Evolutionary conservation across 164 flowering plant genomes (phyloP).

Genomic region (Paratinospora sagittata): DNA sequence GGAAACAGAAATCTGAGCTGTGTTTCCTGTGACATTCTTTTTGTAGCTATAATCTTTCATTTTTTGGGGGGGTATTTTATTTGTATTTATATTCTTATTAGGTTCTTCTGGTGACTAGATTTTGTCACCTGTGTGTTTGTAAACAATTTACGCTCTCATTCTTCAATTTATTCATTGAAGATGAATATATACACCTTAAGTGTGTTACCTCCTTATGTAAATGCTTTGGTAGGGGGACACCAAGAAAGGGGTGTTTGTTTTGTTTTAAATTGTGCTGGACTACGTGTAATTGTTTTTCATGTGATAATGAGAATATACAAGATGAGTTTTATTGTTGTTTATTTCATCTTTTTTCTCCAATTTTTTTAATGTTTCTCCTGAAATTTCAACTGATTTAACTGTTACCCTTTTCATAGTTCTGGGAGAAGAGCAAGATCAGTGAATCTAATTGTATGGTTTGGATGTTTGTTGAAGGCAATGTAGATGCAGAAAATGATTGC

Average conservation of each 20-base stretch:
- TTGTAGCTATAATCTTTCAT: not conserved
- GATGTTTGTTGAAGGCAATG: too few relatives aligned
- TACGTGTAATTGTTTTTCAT: too few relatives aligned
- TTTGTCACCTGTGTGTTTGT: conserved; percentile 1
- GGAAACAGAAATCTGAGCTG: conserved; percentile 1
- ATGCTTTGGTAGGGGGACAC: not conserved
- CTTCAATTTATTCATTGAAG: conserved; percentile 33
- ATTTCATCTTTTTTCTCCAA: too few relatives aligned
- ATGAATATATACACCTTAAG: not conserved
- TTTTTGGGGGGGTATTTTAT: too few relatives aligned
- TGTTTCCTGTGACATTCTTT: not conserved
- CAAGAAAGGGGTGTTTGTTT: not conserved
- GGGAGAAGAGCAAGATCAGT: too few relatives aligned
- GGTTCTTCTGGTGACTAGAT: not conserved
- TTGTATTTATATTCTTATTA: not conserved
- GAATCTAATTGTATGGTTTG: too few relatives aligned
- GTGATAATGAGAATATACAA: too few relatives aligned
- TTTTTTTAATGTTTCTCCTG: too few relatives aligned
- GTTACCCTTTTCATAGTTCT: too few relatives aligned
- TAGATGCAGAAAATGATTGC: too few relatives aligned
- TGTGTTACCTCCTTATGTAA: not conserved
- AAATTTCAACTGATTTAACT: too few relatives aligned
- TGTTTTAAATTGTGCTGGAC: not conserved
- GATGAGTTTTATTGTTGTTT: too few relatives aligned
- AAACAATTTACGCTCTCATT: not conserved